Conservation (phyloP, 2,329 filamentous ascomycete species). For the Leptographium procerum region DNA sequence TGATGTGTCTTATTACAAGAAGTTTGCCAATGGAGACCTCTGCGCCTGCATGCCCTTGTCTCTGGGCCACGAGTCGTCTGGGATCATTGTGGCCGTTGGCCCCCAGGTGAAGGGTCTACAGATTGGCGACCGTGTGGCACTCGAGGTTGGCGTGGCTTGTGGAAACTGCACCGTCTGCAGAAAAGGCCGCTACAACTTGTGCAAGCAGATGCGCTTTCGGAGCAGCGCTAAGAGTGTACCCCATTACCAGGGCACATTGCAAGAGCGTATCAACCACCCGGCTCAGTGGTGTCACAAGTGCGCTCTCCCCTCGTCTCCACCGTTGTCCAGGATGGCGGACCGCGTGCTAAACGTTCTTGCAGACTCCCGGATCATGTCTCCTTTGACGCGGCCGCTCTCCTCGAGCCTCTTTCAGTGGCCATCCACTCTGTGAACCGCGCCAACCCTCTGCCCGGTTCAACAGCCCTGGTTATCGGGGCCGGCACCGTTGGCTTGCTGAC, state of each 20-base stretch:
- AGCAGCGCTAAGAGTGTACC: constrained; percentile 52
- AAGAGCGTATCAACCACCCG: constrained; percentile 52
- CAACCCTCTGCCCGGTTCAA: constrained; percentile 37
- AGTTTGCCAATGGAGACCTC: constrained; percentile 60
- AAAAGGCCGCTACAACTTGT: constrained; percentile 48
- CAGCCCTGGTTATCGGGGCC: constrained; percentile 52
- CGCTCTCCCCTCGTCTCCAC: constrained; percentile 14
- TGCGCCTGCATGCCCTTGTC: constrained; percentile 54
- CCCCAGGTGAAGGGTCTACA: constrained; percentile 39
- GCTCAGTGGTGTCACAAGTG: constrained; percentile 52
- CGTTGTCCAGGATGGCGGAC: not conserved
- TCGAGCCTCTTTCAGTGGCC: constrained; percentile 51
- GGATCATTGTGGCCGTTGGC: constrained; percentile 44
- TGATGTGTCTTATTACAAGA: constrained; percentile 61
- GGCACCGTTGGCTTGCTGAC: constrained; percentile 53
- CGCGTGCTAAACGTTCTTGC: not conserved
- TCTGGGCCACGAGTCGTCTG: constrained; percentile 52
- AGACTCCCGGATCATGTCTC: constrained; percentile 49
- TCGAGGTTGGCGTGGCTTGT: constrained; percentile 46
- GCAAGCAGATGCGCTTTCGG: constrained; percentile 49
- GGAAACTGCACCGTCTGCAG: constrained; percentile 39
- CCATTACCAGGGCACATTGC: constrained; percentile 51
- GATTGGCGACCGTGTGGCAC: constrained; percentile 46
- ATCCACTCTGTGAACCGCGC: constrained; percentile 51
- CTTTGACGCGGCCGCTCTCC: constrained; percentile 46